These are phyloP conservation scores for Lasiodiplodia gonubiensis DNA, from an alignment of 2,329 filamentous ascomycete genomes.

Conservation along the genomic window DNA sequence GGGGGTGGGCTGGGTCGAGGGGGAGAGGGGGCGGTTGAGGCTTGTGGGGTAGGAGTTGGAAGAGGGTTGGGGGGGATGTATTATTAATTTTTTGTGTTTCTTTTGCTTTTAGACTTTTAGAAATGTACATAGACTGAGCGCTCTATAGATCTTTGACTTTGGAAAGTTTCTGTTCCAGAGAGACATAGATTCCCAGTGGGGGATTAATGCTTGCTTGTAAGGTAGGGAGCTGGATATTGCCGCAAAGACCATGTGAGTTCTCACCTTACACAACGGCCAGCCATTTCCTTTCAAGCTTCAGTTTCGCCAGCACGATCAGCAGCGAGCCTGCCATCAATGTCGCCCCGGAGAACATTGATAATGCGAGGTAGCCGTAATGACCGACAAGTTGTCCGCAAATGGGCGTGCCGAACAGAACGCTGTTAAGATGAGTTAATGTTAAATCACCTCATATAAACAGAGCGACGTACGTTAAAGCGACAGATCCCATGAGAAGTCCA, in stretches of 20 bases:
- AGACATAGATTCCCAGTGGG: too few relatives aligned
- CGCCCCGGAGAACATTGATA: conserved; percentile 14
- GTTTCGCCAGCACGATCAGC: neutral
- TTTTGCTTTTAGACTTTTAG: too few relatives aligned
- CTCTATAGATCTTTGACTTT: too few relatives aligned
- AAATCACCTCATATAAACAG: neutral
- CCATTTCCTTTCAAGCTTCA: neutral
- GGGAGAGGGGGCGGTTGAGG: too few relatives aligned
- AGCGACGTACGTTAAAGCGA: conserved; percentile 9
- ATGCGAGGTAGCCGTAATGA: conserved; percentile 6
- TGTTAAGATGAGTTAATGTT: neutral
- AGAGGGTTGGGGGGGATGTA: too few relatives aligned
- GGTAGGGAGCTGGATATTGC: neutral
- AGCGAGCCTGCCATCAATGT: conserved; percentile 2
- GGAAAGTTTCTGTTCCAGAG: too few relatives aligned
- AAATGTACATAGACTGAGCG: too few relatives aligned
- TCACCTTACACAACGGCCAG: neutral
- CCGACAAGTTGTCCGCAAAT: conserved; percentile 11
- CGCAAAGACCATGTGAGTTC: neutral
- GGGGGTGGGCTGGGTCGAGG: too few relatives aligned
- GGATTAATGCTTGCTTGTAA: too few relatives aligned
- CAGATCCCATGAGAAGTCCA: conserved; percentile 10
- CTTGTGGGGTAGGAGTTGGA: too few relatives aligned
- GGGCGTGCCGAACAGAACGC: conserved; percentile 12
- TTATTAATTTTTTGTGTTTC: too few relatives aligned